phyloP scores from a whole-genome alignment of 495 filamentous ascomycete species.

The Penicillium riverlandense region DNA sequence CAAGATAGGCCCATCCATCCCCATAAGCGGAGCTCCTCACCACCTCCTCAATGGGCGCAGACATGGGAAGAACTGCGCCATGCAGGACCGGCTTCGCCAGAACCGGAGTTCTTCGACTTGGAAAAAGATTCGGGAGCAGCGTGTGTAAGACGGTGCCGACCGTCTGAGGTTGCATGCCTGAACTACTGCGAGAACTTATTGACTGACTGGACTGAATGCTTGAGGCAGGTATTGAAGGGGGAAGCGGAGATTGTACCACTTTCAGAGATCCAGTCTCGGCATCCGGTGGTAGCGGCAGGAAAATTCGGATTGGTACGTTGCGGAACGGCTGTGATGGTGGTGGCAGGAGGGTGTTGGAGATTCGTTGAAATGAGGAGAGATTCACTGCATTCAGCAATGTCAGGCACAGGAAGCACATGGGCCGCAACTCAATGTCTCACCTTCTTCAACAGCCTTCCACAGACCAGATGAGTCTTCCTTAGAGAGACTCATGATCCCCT shows the following conservation, averaged over 20 bases:
- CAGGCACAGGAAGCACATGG: neutral
- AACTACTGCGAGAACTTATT: conserved; percentile 16
- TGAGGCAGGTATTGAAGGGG: conserved; percentile 35
- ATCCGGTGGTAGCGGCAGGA: conserved; percentile 65
- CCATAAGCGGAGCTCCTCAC: conserved; percentile 75
- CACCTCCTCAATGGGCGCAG: conserved; percentile 77
- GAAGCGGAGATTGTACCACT: conserved; percentile 62
- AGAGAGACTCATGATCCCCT: conserved; percentile 85
- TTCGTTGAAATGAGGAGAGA: conserved; percentile 59
- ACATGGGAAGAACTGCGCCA: conserved; percentile 77
- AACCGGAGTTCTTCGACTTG: conserved; percentile 76
- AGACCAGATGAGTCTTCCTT: conserved; percentile 81
- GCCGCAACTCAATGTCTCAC: conserved; percentile 34
- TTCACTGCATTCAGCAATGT: conserved; percentile 48
- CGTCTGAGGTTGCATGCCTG: conserved; percentile 58
- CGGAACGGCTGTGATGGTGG: conserved; percentile 62
- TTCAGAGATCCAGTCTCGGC: conserved; percentile 44
- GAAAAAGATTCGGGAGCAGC: conserved; percentile 78
- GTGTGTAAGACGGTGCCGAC: conserved; percentile 72
- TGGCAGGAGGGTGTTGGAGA: conserved; percentile 74
- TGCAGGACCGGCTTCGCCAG: conserved; percentile 87
- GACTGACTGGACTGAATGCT: conserved; percentile 20
- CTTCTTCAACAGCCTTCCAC: conserved; percentile 77
- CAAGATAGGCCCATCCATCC: conserved; percentile 87
- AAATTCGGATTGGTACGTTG: conserved; percentile 79